Base-by-base conservation (phyloP, 2,329 filamentous ascomycete genomes). In the Xylogone sp. region DNA sequence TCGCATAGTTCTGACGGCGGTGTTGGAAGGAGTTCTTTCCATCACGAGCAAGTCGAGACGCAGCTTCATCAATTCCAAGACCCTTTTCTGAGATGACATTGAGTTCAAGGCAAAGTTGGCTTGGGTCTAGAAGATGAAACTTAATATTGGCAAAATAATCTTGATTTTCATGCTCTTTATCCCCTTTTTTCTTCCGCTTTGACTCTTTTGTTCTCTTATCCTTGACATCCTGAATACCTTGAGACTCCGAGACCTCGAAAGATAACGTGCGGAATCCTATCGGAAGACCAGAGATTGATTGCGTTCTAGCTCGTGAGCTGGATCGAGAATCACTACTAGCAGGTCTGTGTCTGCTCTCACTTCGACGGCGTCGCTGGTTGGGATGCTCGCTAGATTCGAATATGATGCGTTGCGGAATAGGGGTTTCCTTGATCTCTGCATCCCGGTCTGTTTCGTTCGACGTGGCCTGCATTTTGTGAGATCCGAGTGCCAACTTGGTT, bases 141-240 rank as follows among this genome's bases (percentile, higher is more conserved):
- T 64, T 64, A 31, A 74, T 61, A 51, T 67, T 68, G 46, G 69
- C 58, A 54, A 75, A 74, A 62, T 74, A 77, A 50, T 77, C 72
- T 21, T 72, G 63, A 34, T 72, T 65, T 3, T 67, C 63, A 22
- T 66, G 27, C 13, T 31, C 27, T 31, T n/a, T n/a, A n/a, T 31
- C 68, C 7, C 68, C 65, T 19, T 57, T 50, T 1, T 53, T 56
- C 24, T 50, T 48, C 8, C 43, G 55, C 10, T 64, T 63, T 13
- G 55, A 22, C 2, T 53, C 53, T 7, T 68, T 59, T 21, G 67
- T 64, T 13, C 62, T 58, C 21, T 56, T 59, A 29, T 61, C 62
- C 48, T 70, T 31, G 8, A 8, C 27, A 7, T 31, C 27, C 27
- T 31, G 8, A 7, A 8, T 31, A 13, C 13, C 8, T 31, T 31